These are phyloP conservation scores for Seiridium cupressi DNA, from an alignment of 2,329 filamentous ascomycete species.

Conservation along the genomic window DNA sequence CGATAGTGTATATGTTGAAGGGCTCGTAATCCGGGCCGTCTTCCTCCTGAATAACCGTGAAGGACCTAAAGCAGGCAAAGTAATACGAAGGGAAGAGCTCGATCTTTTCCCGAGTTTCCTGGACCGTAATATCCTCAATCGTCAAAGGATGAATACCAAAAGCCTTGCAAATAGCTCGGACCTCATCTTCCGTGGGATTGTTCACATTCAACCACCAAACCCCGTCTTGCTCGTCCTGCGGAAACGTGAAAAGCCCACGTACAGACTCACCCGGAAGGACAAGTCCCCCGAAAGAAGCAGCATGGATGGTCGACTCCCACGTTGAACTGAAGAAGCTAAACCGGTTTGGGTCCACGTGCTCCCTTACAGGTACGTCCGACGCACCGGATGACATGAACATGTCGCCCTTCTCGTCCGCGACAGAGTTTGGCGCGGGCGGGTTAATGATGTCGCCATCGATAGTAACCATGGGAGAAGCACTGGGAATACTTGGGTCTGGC, in stretches of 20 bases:
- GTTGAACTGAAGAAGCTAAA: slow-evolving; percentile 98
- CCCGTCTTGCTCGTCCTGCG: slow-evolving; percentile 64
- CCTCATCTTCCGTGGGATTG: slow-evolving; percentile 84
- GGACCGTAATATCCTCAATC: slow-evolving; percentile 91
- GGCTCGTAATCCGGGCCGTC: slow-evolving; percentile 84
- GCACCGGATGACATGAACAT: slow-evolving; percentile 20
- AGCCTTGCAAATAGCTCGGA: slow-evolving; percentile 83
- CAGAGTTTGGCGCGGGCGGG: slow-evolving; percentile 46
- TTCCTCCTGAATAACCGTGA: slow-evolving; percentile 75
- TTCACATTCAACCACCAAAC: slow-evolving; percentile 99
- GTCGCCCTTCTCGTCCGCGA: slow-evolving; percentile 45
- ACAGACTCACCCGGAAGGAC: slow-evolving; percentile 88
- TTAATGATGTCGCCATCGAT: slow-evolving; percentile 57
- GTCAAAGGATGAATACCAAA: slow-evolving; percentile 96
- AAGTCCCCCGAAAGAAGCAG: slow-evolving; percentile 82
- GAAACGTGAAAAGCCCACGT: slow-evolving; percentile 76
- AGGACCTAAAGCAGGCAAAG: slow-evolving; percentile 95
- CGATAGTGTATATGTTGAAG: slow-evolving; percentile 94
- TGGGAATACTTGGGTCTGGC: slow-evolving; percentile 29
- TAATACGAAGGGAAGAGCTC: slow-evolving; percentile 98
- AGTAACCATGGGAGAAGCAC: slow-evolving; percentile 38
- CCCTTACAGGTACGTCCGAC: slow-evolving; percentile 32
- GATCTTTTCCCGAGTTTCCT: slow-evolving; percentile 97
- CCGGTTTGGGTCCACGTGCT: slow-evolving; percentile 64
- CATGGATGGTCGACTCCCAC: slow-evolving; percentile 89